Base-by-base conservation (phyloP, 257 asterid genomes). In the Solanum microdontum region DNA sequence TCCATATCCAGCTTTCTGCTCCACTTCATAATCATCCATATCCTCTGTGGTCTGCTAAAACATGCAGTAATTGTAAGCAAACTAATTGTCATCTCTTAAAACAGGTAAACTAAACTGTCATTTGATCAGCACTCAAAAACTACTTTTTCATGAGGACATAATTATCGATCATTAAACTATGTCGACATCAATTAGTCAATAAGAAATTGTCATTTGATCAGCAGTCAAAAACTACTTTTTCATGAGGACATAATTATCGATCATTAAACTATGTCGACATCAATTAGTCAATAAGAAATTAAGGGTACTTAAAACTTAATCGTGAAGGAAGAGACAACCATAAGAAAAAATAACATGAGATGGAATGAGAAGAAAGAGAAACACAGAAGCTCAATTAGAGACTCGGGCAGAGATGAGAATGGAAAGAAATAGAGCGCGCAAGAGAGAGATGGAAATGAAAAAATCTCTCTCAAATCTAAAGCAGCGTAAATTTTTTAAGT, bases 21-120 rank as follows among this genome's bases (percentile, higher is more conserved):
- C 91, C 33, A 76, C 83, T 62, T 86, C 92, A 17, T 87, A 85
- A 48, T 85, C 92, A 8, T 91, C 88, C 58, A n/a, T 26, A 28
- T 88, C 90, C 68, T 87, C 93, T 83, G 90, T 30, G 70, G 86
- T 87, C 91, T 91, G 92, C 84, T 85, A 60, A 87, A 40, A 79
- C 34, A 77, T 30, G 32, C 8, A 79, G 24, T 40, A 43, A 24
- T 14, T 79, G 37, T 79, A 24, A 24, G 36, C 5, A 79, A 77
- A 79, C 32, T 75, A 37, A 76, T 23, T 24, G 36, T 7, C 62
- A 23, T 37, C 12, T 23, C 26, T 6, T 75, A 4, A 36, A 70
- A 30, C 33, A 75, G 6, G 32, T n/a, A 23, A 74, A 36, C 7
- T 74, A 75, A n/a, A 23, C 33, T 75, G 83, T 79, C 37, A 79